phyloP scores from a whole-genome alignment of 306 rosid species.

The Begonia peltatifolia region DNA sequence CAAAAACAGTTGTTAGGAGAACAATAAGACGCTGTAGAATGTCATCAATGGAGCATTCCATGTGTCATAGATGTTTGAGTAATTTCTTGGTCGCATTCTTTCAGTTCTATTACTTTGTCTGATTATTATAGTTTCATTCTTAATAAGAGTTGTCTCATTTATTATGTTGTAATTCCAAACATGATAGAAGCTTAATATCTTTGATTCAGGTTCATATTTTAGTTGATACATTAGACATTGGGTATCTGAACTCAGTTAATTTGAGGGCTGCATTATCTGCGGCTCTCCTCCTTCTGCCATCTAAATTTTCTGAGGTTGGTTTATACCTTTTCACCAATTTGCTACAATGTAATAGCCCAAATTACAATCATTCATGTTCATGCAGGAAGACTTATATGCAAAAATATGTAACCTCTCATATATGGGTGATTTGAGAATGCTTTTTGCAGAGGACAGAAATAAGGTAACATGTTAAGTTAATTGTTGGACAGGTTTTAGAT shows the following conservation, averaged over 20 bases:
- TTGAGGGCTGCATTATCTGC: constrained; percentile 74
- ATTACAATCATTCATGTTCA: constrained; percentile 5
- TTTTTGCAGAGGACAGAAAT: constrained; percentile 87
- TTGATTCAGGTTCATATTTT: constrained; percentile 51
- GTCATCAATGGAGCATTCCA: no score
- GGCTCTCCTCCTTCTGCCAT: constrained; percentile 83
- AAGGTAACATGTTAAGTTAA: constrained; percentile 38
- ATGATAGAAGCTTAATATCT: constrained; percentile 1
- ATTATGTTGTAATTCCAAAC: not conserved
- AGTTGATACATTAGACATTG: constrained; percentile 48
- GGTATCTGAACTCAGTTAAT: constrained; percentile 44
- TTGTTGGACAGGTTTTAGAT: constrained; percentile 7
- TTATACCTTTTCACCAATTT: constrained; percentile 14
- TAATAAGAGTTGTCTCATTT: not conserved
- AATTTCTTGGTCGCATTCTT: no score
- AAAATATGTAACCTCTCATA: constrained; percentile 89
- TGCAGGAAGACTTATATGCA: constrained; percentile 85
- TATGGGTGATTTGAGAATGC: constrained; percentile 79
- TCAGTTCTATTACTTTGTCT: no score
- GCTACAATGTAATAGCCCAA: constrained; percentile 13
- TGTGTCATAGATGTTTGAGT: no score
- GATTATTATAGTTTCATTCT: not conserved
- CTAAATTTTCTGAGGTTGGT: constrained; percentile 65
- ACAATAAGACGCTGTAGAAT: no score
- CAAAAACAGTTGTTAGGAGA: no score